These are phyloP conservation scores for Dactylorhiza incarnata DNA, from an alignment of 106 monocot species.

Conservation along the genomic window DNA sequence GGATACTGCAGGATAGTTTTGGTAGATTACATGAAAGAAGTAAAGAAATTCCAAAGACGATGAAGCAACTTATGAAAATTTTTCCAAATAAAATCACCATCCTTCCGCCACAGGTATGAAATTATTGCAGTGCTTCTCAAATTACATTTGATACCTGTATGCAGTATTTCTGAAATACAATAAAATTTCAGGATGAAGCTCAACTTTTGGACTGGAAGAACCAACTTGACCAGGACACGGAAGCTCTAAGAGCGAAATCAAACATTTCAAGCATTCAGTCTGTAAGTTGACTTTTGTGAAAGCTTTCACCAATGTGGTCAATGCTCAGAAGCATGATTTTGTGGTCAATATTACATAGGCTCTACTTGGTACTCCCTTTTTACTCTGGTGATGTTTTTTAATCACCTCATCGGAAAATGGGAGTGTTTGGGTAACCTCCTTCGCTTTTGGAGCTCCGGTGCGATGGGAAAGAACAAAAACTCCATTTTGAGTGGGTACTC, in stretches of 20 bases:
- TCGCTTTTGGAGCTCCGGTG: too few species aligned
- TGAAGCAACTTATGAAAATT: constrained; percentile 78
- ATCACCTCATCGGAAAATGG: too few species aligned
- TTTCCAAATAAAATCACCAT: constrained; percentile 92
- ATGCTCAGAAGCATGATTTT: too few species aligned
- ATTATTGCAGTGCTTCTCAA: neutral
- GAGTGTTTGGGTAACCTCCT: too few species aligned
- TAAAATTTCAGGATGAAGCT: constrained; percentile 58
- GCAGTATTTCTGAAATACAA: constrained; percentile 3
- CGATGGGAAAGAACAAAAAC: too few species aligned
- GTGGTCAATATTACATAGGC: too few species aligned
- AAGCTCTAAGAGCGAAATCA: constrained; percentile 82
- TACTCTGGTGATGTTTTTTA: too few species aligned
- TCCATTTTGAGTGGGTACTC: too few species aligned
- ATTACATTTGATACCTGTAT: neutral
- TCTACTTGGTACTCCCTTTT: too few species aligned
- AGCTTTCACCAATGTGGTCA: neutral
- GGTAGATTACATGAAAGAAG: constrained; percentile 76
- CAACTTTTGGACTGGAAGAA: constrained; percentile 79
- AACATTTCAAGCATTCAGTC: constrained; percentile 62
- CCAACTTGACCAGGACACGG: constrained; percentile 78
- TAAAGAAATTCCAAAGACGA: constrained; percentile 76
- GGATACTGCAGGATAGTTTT: constrained; percentile 63
- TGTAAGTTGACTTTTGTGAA: constrained; percentile 43
- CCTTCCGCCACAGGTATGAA: constrained; percentile 74